Evolutionary conservation across 225 moss, liverwort and hornwort genomes (phyloP), one percentile per base, ranked within the genome.

Genomic region (Pseudisothecium myosuroides): DNA sequence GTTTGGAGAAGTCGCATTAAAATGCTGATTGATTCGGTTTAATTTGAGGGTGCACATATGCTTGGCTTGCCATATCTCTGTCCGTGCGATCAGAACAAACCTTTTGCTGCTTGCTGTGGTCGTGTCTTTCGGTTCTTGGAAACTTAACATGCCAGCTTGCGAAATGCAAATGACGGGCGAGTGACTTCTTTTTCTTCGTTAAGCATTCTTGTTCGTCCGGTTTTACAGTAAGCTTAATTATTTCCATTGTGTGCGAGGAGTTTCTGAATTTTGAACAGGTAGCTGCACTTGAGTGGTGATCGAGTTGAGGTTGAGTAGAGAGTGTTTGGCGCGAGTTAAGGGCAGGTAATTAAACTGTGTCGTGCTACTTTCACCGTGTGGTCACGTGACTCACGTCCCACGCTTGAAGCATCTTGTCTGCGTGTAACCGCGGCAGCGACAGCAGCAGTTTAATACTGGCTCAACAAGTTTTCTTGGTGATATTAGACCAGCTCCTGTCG

Each of bases 331-430:
- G 59, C 67, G 59, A 76, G 67, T 28, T 28, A 22, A 55, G 45
- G 31, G 79, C 62, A 81, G 18, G 56, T 27, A 29, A 55, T 31
- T 76, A 91, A 71, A 69, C 26, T 69, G 60, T 54, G 76, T 83
- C 45, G 83, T 89, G 79, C 80, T 65, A 34, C 28, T 39, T 27
- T 9, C 69, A 47, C 28, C 52, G 84, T 39, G 72, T 36, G 66
- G 76, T 62, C 83, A 82, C 32, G 56, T 84, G 69, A 84, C 31
- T 84, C 84, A 52, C 77, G 72, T 86, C 86, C 18, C 86, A 83
- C 34, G 76, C 87, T 84, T 87, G 92, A 60, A 41, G 83, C 87
- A 74, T 81, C 66, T 83, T 88, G 92, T 89, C 87, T 92, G 89
- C 75, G 75, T 90, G 84, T 77, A 54, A 72, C 60, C 41, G 50